phyloP scores from a whole-genome alignment of 2,329 filamentous ascomycete species.

The Venturia oleaginea region DNA sequence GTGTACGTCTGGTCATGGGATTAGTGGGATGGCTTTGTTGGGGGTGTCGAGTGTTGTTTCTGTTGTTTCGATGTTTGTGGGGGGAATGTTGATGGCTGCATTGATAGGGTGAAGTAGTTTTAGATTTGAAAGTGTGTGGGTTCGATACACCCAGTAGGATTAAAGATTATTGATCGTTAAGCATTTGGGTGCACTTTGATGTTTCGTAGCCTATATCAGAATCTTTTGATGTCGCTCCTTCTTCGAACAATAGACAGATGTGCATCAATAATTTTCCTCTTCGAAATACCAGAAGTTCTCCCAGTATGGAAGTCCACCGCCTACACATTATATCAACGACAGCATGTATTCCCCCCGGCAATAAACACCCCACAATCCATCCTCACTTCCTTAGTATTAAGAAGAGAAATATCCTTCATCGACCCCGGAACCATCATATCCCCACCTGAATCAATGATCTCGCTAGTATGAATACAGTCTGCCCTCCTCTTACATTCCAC shows the following conservation, averaged over 20 bases:
- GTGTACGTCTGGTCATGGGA: constrained; percentile 61
- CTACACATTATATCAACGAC: no score
- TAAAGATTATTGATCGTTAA: no score
- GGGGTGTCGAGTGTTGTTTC: constrained; percentile 54
- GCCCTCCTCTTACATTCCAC: background rate
- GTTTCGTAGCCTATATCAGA: no score
- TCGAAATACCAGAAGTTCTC: no score
- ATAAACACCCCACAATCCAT: background rate
- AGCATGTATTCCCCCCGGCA: no score
- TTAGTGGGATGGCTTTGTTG: constrained; percentile 56
- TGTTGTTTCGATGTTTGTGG: constrained; percentile 48
- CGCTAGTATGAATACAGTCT: background rate
- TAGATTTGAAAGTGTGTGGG: background rate
- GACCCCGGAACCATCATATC: background rate
- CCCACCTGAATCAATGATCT: background rate
- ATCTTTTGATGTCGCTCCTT: no score
- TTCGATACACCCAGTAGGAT: background rate
- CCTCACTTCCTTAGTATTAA: background rate
- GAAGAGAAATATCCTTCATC: background rate
- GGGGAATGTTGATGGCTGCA: constrained; percentile 32
- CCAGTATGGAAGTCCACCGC: no score
- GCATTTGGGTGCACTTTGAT: no score
- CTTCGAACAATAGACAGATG: no score
- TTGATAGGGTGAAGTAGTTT: background rate
- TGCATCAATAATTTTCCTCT: no score